Evolutionary conservation across 495 filamentous ascomycete species (phyloP), one percentile per base, ranked within the genome.

Genomic region (Glonium stellatum): DNA sequence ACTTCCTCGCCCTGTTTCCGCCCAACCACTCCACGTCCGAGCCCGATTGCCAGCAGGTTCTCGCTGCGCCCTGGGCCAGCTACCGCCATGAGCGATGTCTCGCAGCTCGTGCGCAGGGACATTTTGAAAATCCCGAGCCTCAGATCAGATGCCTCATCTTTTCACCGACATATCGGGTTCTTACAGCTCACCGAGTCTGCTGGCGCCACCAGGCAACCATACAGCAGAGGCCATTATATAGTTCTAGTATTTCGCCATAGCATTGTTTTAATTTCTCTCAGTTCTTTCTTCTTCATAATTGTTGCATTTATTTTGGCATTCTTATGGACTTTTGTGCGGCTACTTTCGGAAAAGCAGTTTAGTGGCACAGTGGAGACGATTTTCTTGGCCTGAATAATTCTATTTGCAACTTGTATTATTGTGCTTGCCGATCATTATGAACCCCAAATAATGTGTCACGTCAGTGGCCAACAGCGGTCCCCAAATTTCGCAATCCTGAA

Each of bases 361-460:
- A 11, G 39, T n/a, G n/a, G n/a, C n/a, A n/a, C n/a, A n/a, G n/a
- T 18, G 39, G 39, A 44, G 39, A 44, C 13, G 39, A 44, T 1
- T n/a, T n/a, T 13, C 39, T 44, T 44, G 10, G 39, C 39, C 8
- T 44, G 39, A 11, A 44, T 44, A 13, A 18, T 15, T 18, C 39
- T 15, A 13, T 15, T 18, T 3, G 10, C 1, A 44, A 18, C 18
- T 4, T 25, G 48, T 23, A 22, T 51, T 9, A 22, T 18, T 9
- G 48, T 51, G 48, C 21, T 15, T 51, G 48, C 48, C 48, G 48
- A 51, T 51, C 48, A n/a, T n/a, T n/a, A n/a, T n/a, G n/a, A n/a
- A n/a, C n/a, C n/a, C n/a, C 21, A 50, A 50, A 18, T 23, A 11
- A 50, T 23, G 19, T n/a, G 13, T 15, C 48, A 25, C 18, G 6